These are phyloP conservation scores for Cystobasidium tubakii DNA, from an alignment of 768 basidiomycete genomes.

Conservation along the genomic window DNA sequence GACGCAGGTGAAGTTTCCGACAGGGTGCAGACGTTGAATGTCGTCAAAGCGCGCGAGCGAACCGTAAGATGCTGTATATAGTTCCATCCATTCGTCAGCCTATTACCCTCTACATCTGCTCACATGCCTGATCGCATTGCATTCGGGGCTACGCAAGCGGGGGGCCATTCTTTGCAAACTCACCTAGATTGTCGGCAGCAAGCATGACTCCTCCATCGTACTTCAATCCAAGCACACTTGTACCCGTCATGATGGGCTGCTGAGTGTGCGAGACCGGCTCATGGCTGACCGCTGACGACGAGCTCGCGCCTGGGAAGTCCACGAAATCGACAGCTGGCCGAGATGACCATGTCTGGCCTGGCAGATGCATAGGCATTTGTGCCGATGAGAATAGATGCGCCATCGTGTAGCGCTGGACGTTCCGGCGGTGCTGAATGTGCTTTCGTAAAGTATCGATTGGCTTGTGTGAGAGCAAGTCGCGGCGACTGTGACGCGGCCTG, in stretches of 20 bases:
- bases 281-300: neutral
- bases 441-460: neutral
- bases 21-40: conserved; percentile 74
- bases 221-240: conserved; percentile 88
- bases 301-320: conserved; percentile 21
- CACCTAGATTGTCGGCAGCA: conserved; percentile 94
- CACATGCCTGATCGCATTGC: neutral
- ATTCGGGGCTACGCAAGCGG: neutral
- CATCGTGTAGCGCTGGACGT: neutral
- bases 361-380: conserved; percentile 16
- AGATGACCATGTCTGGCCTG: conserved; percentile 31
- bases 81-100: conserved; percentile 5
- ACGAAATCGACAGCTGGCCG: conserved; percentile 1
- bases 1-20: conserved; percentile 76
- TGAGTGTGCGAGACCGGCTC: conserved; percentile 29
- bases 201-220: conserved; percentile 97
- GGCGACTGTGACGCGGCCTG: neutral
- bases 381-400: neutral
- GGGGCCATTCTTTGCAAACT: conserved; percentile 43
- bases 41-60: conserved; percentile 96
- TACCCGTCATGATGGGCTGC: conserved; percentile 92
- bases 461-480: neutral
- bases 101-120: neutral
- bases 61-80: conserved; percentile 75
- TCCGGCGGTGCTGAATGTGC: neutral